Evolutionary conservation across 2,329 filamentous ascomycete genomes (phyloP), one percentile per base, ranked within the genome.

Genomic region (Trichoderma hamatum): DNA sequence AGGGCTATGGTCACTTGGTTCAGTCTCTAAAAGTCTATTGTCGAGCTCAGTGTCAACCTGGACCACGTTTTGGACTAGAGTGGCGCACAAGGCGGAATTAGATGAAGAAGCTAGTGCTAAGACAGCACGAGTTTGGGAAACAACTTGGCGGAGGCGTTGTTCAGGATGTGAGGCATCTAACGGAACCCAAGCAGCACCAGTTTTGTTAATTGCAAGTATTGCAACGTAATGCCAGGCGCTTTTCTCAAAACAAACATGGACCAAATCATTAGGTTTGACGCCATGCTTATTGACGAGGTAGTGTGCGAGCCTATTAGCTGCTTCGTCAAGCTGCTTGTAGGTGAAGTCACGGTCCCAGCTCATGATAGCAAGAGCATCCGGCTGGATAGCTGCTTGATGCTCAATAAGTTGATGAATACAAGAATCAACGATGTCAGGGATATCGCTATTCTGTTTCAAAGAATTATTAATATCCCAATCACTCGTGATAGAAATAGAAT

Each of bases 241-340:
- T 55, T 78, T 79, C 24, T 77, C 75, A n/a, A 78, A 77, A 56
- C 74, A 77, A 0, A 79, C 54, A 6, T 74, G 74, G 0, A 78
- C 68, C 2, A 71, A 7, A 3, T 71, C 70, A 26, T 64, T 32
- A 13, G 58, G 21, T 26, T 59, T 55, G 34, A 71, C 39, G 3
- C 28, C 6, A n/a, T 64, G 39, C 26, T 60, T 26, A 3, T 65
- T 59, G n/a, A 71, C 52, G 14, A 71, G 67, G 6, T 39, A 21
- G 14, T 70, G 63, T 9, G 62, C 68, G 11, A 70, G 63, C 34
- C 68, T 67, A 21, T 67, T 67, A 5, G 68, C 55, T 5, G 68
- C 63, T 26, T 49, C 39, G 21, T 62, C 54, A 1, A 70, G 63
- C n/a, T 70, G 49, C 30, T 32, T 46, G 36, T 70, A 70, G 2